Conservation (phyloP, 441 rosid genomes). For the Jatropha multifida region DNA sequence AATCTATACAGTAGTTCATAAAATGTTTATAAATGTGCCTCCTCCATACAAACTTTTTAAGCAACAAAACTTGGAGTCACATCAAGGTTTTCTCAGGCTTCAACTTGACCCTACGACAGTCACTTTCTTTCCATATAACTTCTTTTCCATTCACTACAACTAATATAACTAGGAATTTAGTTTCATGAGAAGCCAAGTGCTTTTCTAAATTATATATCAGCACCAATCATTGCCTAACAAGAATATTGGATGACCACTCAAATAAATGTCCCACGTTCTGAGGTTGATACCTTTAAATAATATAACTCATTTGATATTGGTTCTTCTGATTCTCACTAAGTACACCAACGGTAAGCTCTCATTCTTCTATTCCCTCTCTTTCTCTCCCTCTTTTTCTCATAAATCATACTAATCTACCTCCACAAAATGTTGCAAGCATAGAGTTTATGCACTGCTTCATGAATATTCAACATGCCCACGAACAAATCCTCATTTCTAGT, state of each 20-base stretch:
- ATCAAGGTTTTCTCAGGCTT: background rate
- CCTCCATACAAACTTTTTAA: background rate
- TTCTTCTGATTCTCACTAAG: background rate
- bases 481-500: background rate
- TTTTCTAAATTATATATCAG: background rate
- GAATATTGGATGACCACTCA: background rate
- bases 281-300: background rate
- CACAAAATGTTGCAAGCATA: background rate
- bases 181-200: background rate
- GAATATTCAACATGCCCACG: background rate
- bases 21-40: background rate
- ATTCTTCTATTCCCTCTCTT: background rate
- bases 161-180: background rate
- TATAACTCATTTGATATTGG: too few relatives aligned
- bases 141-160: background rate
- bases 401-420: too few relatives aligned
- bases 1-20: background rate
- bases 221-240: background rate
- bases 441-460: background rate
- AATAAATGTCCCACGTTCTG: background rate
- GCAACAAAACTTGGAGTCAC: background rate
- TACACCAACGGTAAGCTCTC: background rate
- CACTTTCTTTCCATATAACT: background rate
- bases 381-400: background rate
- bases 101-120: background rate